phyloP scores from a whole-genome alignment of 1,284 basidiomycete genomes.

The Ganoderma lucidum region DNA sequence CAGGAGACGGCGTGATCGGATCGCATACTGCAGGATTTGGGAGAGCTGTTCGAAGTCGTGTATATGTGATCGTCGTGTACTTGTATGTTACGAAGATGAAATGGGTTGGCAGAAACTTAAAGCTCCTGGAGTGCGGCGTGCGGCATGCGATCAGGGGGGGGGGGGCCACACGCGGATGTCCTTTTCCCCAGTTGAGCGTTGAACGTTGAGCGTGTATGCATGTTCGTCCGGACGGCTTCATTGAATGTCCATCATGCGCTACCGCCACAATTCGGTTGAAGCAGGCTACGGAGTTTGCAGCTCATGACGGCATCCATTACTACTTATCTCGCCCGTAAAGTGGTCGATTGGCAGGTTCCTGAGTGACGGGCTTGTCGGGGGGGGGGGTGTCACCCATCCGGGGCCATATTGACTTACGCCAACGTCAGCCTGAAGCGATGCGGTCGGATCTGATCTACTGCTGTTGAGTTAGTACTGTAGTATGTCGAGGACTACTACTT shows the following conservation, averaged over 20 bases:
- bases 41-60: background rate
- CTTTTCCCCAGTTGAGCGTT: no score
- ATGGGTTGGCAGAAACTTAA: background rate
- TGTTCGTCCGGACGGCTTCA: no score
- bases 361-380: background rate
- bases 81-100: background rate
- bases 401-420: background rate
- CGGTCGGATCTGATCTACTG: background rate
- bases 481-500: background rate
- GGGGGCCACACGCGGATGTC: no score
- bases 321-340: background rate
- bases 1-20: constrained; percentile 46
- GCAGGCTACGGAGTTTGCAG: background rate
- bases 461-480: no score
- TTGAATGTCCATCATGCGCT: background rate
- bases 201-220: no score
- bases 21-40: background rate
- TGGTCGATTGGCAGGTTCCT: background rate
- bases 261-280: background rate
- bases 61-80: background rate
- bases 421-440: background rate
- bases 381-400: background rate
- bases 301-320: background rate
- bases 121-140: background rate
- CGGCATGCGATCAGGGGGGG: no score